A percentile compares a stretch with the other conserved stretches of the same genome.
Conservation (phyloP, 768 basidiomycete species). For the Crassisporium funariophilum region DNA sequence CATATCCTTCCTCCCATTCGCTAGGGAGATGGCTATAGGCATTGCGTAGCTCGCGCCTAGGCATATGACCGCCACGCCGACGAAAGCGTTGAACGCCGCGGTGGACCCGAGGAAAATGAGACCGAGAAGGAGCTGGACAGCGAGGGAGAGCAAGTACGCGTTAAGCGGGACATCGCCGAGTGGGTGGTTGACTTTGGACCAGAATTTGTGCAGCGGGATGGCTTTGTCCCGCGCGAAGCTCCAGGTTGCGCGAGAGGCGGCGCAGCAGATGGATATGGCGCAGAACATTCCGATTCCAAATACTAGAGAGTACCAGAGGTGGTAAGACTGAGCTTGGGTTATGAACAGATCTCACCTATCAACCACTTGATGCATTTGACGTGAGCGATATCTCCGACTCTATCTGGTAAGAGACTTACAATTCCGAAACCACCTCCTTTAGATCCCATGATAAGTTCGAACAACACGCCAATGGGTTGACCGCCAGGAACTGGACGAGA, state of each 20-base stretch:
- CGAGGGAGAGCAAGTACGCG: slow-evolving; percentile 59
- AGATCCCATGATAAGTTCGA: slow-evolving; percentile 63
- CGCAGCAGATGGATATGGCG: slow-evolving; percentile 65
- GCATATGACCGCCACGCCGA: slow-evolving; percentile 67
- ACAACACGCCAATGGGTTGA: slow-evolving; percentile 66
- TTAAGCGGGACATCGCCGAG: slow-evolving; percentile 56
- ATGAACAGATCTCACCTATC: slow-evolving; percentile 33
- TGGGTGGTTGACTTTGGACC: slow-evolving; percentile 45
- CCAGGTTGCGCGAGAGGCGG: slow-evolving; percentile 72
- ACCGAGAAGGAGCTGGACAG: slow-evolving; percentile 59
- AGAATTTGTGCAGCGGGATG: slow-evolving; percentile 53
- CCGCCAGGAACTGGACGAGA: slow-evolving; percentile 49
- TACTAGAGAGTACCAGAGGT: slow-evolving; percentile 33
- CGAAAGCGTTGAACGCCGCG: slow-evolving; percentile 69
- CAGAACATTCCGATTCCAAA: slow-evolving; percentile 62
- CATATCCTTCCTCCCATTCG: slow-evolving; percentile 44
- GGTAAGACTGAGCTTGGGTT: background rate
- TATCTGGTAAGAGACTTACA: too few species aligned
- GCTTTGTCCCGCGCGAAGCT: slow-evolving; percentile 70
- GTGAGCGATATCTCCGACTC: too few species aligned
- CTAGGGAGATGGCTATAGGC: slow-evolving; percentile 57
- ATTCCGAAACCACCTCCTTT: slow-evolving; percentile 64
- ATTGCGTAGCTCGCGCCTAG: slow-evolving; percentile 65
- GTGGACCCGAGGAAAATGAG: slow-evolving; percentile 64
- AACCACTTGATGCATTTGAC: slow-evolving; percentile 47